Evolutionary conservation across 768 basidiomycete species (phyloP), one percentile per base, ranked within the genome.

Genomic region (Cystobasidium tubakii): DNA sequence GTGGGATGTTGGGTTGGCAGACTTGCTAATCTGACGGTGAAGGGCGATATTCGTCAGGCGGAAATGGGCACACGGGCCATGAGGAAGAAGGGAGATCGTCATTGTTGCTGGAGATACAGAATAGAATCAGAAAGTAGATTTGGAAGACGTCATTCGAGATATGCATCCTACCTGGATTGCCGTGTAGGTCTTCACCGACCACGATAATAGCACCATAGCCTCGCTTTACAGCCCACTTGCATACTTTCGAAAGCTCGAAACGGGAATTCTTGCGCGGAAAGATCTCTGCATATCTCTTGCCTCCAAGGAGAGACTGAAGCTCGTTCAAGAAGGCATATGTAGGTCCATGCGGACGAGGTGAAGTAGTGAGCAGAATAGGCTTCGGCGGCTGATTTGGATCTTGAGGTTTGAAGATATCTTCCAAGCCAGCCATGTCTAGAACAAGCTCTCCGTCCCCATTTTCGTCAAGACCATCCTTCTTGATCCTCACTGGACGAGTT

Each of bases 1-100:
- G 80, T 99, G 96, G 1, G 91, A 86, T 1, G 94, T 94, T 33
- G 94, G 88, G 75, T 90, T 86, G 42, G 93, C 96, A 7, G 66
- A 67, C 21, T 54, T 91, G 91, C 94, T 70, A 43, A 75, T 64
- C 12, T 74, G 23, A 46, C 44, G 60, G 21, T 33, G 29, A 9
- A 57, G 62, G 2, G 13, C 39, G 44, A 98, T 84, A 6, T 92
- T 94, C 0, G 90, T 88, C 50, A 99, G 84, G 80, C 91, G 95
- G 85, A 98, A 97, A 81, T 94, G 94, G 0, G 94, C 94, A 1
- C 91, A 91, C 0, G 96, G 96, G 15, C 96, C 96, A 65, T 87
- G 84, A 0, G 96, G 96, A 15, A 99, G 87, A 79, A 95, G 87
- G 54, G 92, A 86, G 66, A 98, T 82, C 0, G 95, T 97, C 75